Conservation (phyloP, 225 moss, liverwort and hornwort genomes). For the Anthoceros angustus region DNA sequence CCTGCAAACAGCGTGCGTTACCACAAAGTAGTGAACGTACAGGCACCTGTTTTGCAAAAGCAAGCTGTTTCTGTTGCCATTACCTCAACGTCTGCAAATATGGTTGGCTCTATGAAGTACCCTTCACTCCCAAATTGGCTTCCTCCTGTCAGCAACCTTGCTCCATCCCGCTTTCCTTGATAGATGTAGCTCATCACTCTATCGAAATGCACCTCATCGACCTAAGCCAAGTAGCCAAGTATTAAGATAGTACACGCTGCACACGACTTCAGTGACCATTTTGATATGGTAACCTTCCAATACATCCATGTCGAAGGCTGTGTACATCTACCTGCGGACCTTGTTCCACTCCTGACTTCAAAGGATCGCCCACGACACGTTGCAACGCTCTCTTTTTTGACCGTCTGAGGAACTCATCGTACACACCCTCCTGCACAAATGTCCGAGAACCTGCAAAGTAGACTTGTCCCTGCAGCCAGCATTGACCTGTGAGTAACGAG, state of each 20-base stretch:
- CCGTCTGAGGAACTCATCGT: slow-evolving; percentile 39
- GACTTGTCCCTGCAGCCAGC: slow-evolving; percentile 35
- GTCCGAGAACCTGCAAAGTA: slow-evolving; percentile 32
- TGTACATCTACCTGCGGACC: slow-evolving; percentile 29
- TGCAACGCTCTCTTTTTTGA: slow-evolving; percentile 30
- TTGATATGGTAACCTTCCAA: too few species aligned
- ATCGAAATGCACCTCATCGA: slow-evolving; percentile 18
- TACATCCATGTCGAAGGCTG: too few species aligned
- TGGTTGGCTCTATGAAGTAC: slow-evolving; percentile 44
- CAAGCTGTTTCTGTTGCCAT: not conserved
- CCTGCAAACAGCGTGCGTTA: slow-evolving; percentile 13
- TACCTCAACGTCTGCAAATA: slow-evolving; percentile 42
- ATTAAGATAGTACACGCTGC: too few species aligned
- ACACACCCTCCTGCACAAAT: slow-evolving; percentile 14
- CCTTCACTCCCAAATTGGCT: slow-evolving; percentile 32
- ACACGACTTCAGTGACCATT: not conserved
- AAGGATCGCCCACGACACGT: slow-evolving; percentile 42
- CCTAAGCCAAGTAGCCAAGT: slow-evolving; percentile 16
- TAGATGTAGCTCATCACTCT: slow-evolving; percentile 38
- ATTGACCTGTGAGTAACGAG: too few species aligned
- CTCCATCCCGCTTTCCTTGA: slow-evolving; percentile 41
- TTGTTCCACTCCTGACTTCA: slow-evolving; percentile 45
- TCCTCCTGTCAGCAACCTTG: slow-evolving; percentile 32
- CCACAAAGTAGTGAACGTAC: too few species aligned
- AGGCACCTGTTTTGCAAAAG: too few species aligned